Evolutionary conservation across 345 rosid genomes (phyloP), one percentile per base, ranked within the genome.

Genomic region (Citropsis articulata): DNA sequence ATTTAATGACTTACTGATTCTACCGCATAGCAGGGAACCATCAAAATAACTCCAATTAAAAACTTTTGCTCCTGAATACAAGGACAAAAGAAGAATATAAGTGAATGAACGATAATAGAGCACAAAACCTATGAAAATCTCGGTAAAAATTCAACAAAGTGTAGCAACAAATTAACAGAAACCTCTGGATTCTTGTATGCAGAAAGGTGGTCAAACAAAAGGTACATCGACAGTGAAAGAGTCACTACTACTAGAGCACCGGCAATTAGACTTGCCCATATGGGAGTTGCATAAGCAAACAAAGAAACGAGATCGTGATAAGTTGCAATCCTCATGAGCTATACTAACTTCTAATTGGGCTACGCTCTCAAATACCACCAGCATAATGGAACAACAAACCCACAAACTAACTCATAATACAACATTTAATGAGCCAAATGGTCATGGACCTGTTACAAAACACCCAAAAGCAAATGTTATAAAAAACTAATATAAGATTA

Each of bases 141-240:
- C 61, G 35, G 22, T 9, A 63, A 69, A 45, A 21, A 53, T 59
- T 16, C 16, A 69, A 59, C 30, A 57, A 71, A 69, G 25, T 9
- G 42, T 48, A 12, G 68, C 70, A 78, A 50, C 27, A 35, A 59
- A 62, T 16, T 13, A 64, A 36, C 42, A 19, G 65, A 53, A 78
- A 93, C 99, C 97, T 97, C 98, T 24, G 99, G 99, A 87, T 94
- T 88, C 88, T 91, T 97, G 91, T 94, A 97, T 3, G 98, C 91
- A 60, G 97, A 90, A 18, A 97, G 93, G 84, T 97, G 99, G 83
- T 97, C 98, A 71, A 93, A 91, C 73, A 94, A 72, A n/a, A 97
- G 94, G 84, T 84, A 97, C 82, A 93, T 71, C 19, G 99, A 97
- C 61, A 91, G 90, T 66, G 85, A 85, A 65, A 97, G 92, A 21